A percentile compares a stretch with the other conserved stretches of the same genome.
phyloP scores from a whole-genome alignment of 1,284 basidiomycete genomes.

The Austropuccinia psidii region DNA sequence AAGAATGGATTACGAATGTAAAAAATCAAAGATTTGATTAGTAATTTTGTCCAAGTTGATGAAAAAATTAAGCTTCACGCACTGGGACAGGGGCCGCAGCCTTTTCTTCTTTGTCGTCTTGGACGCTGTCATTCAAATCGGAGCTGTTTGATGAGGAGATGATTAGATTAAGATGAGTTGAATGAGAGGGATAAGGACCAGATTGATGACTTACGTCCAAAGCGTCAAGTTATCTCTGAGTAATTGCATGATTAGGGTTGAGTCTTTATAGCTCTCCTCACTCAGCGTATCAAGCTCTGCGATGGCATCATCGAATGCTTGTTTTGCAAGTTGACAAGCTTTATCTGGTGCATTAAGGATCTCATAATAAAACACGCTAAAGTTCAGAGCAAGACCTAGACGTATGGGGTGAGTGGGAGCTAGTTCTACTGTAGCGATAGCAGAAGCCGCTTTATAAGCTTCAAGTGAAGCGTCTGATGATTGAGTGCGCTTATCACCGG shows the following conservation, averaged over 20 bases:
- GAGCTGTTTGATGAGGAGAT: constrained; percentile 15
- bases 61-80: background rate
- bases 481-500: constrained; percentile 45
- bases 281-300: constrained; percentile 52
- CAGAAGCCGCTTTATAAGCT: constrained; percentile 51
- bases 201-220: constrained; percentile 41
- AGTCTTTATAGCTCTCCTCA: constrained; percentile 53
- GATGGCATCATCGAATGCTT: constrained; percentile 53
- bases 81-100: constrained; percentile 32
- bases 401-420: constrained; percentile 51
- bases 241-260: constrained; percentile 50
- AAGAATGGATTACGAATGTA: background rate
- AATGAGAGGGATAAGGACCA: background rate
- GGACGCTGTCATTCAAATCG: constrained; percentile 35
- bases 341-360: constrained; percentile 52
- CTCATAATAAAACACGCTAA: constrained; percentile 54
- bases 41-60: background rate
- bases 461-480: constrained; percentile 47
- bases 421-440: constrained; percentile 50
- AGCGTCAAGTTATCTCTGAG: constrained; percentile 52
- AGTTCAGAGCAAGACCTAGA: constrained; percentile 52
- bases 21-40: background rate
- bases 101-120: constrained; percentile 37
- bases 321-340: constrained; percentile 51
- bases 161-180: background rate